Evolutionary conservation across 1,284 basidiomycete genomes (phyloP), one percentile per base, ranked within the genome.

Genomic region (Mrakiaceae sp.): DNA sequence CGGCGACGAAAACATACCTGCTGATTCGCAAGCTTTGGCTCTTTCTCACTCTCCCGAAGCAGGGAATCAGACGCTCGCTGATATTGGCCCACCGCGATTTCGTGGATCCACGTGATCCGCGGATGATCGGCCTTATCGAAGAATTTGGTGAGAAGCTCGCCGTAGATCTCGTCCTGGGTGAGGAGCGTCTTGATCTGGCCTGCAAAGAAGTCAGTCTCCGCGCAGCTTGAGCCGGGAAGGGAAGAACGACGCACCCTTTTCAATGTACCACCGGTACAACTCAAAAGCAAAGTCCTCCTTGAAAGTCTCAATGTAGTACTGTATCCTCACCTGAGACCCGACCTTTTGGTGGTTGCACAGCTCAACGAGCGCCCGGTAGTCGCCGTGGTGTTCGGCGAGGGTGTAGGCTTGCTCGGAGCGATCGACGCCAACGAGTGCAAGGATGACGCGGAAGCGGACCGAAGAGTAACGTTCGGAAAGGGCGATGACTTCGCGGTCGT

Each of bases 61-160:
- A 98, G 78, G 10, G 85, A 81, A 14, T 75, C 71, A 0, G 87
- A 84, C 2, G 91, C 90, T 3, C 78, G 76, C 7, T 80, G 82
- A 72, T 85, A 90, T 50, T 84, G 80, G 27, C 79, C 79, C 67
- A 87, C 84, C 0, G 84, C 85, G 54, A 98, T 77, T 74, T 96
- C 86, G 74, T 98, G 88, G 54, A 98, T 80, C 96, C 95, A 98
- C 0, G 88, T 87, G 58, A 93, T 81, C 14, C 83, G 77, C 11
- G 84, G 80, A 70, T 87, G 81, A 0, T 81, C 81, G 63, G 83
- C 78, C 58, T 82, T 77, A 3, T 78, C 76, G 72, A 98, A 88
- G 76, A 88, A 94, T 50, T 79, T 79, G 69, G 88, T 87, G 66
- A 98, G 79, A 60, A 90, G 83, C 0, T 74, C 74, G 42, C 78